Conservation (phyloP, 495 filamentous ascomycete genomes). For the Talaromyces adpressus region DNA sequence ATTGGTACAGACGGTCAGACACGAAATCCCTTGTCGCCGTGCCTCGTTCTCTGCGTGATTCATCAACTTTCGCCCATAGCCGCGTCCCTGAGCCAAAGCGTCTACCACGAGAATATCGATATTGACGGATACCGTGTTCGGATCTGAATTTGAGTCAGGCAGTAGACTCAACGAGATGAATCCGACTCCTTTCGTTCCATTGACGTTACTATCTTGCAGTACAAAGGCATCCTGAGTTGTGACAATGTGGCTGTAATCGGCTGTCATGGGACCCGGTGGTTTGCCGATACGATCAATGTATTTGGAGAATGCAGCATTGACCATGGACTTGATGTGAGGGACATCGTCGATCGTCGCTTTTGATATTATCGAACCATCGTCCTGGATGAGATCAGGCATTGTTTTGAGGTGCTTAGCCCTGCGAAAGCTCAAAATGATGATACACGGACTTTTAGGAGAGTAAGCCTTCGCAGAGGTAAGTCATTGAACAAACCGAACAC, state of each 20-base stretch:
- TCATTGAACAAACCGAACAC: not conserved
- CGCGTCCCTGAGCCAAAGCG: slow-evolving; percentile 20
- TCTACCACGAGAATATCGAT: slow-evolving; percentile 27
- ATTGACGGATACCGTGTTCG: slow-evolving; percentile 13
- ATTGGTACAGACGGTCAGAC: slow-evolving; percentile 27
- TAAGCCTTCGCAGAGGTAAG: not conserved
- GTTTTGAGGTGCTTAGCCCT: not conserved
- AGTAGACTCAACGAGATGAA: not conserved
- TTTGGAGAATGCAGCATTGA: slow-evolving; percentile 25
- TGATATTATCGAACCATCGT: slow-evolving; percentile 11
- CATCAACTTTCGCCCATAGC: slow-evolving; percentile 26
- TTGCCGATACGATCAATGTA: slow-evolving; percentile 32
- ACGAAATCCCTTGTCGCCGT: not conserved
- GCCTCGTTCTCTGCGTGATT: not conserved
- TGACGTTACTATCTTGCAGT: not conserved
- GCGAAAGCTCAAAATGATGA: not conserved
- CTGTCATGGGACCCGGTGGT: slow-evolving; percentile 26
- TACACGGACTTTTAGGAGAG: not conserved
- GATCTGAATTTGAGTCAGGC: not conserved
- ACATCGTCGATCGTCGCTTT: slow-evolving; percentile 19
- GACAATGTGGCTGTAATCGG: slow-evolving; percentile 19
- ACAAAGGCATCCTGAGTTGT: slow-evolving; percentile 4
- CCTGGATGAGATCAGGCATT: not conserved
- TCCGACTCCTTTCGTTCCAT: not conserved
- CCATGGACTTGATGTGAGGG: slow-evolving; percentile 20